Evolutionary conservation across 106 monocot species (phyloP).

Genomic region (Allium sativum): DNA sequence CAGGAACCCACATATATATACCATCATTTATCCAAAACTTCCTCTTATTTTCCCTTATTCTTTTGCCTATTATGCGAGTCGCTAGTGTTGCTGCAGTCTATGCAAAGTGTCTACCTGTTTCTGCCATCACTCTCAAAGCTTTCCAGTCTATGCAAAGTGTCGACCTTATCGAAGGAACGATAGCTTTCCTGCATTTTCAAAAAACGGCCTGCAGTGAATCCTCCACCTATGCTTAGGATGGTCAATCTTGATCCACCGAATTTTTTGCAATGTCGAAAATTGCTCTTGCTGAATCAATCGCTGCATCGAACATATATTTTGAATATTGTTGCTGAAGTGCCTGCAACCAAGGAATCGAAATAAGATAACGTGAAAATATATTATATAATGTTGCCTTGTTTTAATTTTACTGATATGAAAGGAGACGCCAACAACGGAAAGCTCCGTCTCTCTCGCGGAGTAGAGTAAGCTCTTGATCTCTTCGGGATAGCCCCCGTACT

Average conservation of each 20-base stretch:
- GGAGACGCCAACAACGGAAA: conserved; percentile 10
- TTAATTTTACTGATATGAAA: conserved; percentile 14
- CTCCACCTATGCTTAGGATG: conserved; percentile 17
- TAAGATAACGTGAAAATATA: not conserved
- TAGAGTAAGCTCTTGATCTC: conserved; percentile 9
- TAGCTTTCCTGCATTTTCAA: conserved; percentile 2
- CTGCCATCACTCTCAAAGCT: conserved; percentile 9
- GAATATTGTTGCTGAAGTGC: not conserved
- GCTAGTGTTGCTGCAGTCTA: conserved; percentile 19
- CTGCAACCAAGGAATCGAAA: not conserved
- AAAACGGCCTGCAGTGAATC: conserved; percentile 1
- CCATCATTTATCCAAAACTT: conserved; percentile 27
- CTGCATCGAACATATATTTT: not conserved
- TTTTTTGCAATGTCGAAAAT: not conserved
- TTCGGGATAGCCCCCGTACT: conserved; percentile 7
- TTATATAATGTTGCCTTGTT: not conserved
- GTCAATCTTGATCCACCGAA: not conserved
- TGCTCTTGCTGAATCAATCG: not conserved
- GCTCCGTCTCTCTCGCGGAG: conserved; percentile 1
- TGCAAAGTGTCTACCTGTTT: conserved; percentile 15
- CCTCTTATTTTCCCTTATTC: conserved; percentile 11
- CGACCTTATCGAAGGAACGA: not conserved
- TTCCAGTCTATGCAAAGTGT: conserved; percentile 6
- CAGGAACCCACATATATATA: conserved; percentile 17
- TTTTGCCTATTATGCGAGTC: conserved; percentile 16